These are phyloP conservation scores for Acacia crassicarpa DNA, from an alignment of 306 rosid species.

Conservation along the genomic window DNA sequence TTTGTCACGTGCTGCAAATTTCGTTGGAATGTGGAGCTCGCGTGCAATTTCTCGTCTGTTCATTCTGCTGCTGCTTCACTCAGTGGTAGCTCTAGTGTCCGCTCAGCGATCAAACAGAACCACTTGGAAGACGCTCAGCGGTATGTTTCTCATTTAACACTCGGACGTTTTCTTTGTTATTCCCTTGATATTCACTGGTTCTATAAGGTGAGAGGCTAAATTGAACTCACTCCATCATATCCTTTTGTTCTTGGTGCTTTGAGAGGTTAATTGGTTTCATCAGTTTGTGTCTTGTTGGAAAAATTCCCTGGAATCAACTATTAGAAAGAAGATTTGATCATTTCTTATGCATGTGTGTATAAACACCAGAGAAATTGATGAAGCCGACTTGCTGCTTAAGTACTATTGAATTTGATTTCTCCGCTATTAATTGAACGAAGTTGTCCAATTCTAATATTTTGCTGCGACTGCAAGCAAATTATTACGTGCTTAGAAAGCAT, in stretches of 20 bases:
- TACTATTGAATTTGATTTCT: not conserved
- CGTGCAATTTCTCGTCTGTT: constrained; percentile 34
- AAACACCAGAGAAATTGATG: not conserved
- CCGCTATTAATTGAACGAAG: not conserved
- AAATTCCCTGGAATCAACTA: not conserved
- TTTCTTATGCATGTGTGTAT: not conserved
- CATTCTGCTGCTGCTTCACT: constrained; percentile 43
- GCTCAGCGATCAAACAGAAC: constrained; percentile 67
- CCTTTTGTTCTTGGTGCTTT: not conserved
- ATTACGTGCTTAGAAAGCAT: not conserved
- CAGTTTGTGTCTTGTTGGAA: not conserved
- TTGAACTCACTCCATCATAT: not conserved
- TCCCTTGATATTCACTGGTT: not conserved
- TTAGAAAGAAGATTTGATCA: constrained; percentile 8
- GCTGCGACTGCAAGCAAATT: not conserved
- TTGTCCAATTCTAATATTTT: not conserved
- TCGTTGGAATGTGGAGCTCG: constrained; percentile 48
- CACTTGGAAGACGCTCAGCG: constrained; percentile 66
- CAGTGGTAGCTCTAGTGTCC: constrained; percentile 46
- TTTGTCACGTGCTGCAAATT: not conserved
- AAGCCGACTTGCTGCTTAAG: not conserved
- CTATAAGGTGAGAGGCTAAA: not conserved
- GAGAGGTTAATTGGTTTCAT: not conserved
- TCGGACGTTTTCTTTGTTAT: not conserved
- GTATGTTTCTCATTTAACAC: constrained; percentile 34